These are phyloP conservation scores for Myrica gale DNA, from an alignment of 306 rosid species.

Conservation along the genomic window DNA sequence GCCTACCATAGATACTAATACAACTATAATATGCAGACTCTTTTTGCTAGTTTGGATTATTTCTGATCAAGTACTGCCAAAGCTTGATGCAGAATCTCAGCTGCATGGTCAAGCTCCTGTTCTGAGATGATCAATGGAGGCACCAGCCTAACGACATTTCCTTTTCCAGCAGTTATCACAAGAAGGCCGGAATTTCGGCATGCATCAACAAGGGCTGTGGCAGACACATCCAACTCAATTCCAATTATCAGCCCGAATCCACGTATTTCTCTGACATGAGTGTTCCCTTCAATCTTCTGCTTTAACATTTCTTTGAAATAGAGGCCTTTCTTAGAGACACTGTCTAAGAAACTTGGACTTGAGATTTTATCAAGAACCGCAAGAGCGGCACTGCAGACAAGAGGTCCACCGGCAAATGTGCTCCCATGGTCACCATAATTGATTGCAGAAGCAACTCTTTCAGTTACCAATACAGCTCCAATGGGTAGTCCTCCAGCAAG, in stretches of 20 bases:
- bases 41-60: constrained; percentile 31
- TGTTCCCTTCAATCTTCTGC: constrained; percentile 64
- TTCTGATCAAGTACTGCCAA: constrained; percentile 51
- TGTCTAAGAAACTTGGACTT: constrained; percentile 51
- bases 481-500: constrained; percentile 95
- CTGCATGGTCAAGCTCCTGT: constrained; percentile 71
- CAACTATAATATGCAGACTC: background rate
- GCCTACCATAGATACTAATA: background rate
- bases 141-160: constrained; percentile 78
- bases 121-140: constrained; percentile 85
- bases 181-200: constrained; percentile 73
- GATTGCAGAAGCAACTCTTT: constrained; percentile 69
- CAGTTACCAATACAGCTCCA: constrained; percentile 77
- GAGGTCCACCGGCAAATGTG: constrained; percentile 82
- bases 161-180: constrained; percentile 81
- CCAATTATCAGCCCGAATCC: constrained; percentile 79
- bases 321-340: constrained; percentile 64
- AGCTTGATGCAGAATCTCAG: constrained; percentile 47
- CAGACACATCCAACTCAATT: constrained; percentile 70
- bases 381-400: constrained; percentile 69
- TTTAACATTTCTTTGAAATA: constrained; percentile 64
- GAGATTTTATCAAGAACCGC: constrained; percentile 73
- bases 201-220: constrained; percentile 63
- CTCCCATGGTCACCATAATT: constrained; percentile 90
- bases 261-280: constrained; percentile 68